These are phyloP conservation scores for Lithospermum erythrorhizon DNA, from an alignment of 257 asterid genomes.

Conservation along the genomic window DNA sequence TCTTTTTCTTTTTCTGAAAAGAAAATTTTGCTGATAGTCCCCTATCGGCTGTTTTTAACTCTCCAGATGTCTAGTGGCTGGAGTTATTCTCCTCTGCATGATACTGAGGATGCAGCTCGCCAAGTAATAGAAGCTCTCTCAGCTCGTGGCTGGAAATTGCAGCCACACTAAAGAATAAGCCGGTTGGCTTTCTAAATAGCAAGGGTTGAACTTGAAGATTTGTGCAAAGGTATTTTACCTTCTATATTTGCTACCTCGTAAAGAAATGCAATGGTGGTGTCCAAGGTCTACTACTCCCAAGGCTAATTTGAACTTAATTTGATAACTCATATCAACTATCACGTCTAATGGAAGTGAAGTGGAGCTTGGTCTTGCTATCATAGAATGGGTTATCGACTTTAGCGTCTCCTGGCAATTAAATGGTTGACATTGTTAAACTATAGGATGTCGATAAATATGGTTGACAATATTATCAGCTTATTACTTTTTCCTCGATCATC, in stretches of 20 bases:
- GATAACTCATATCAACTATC: too few species aligned
- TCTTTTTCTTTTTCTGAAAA: too few species aligned
- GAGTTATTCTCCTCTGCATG: constrained; percentile 59
- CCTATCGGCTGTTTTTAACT: background rate
- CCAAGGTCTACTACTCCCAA: background rate
- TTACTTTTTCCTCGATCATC: too few species aligned
- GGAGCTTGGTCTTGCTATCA: too few species aligned
- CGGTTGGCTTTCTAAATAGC: background rate
- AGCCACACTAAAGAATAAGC: constrained; percentile 13
- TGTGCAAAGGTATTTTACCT: background rate
- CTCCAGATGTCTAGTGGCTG: constrained; percentile 53
- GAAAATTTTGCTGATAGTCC: too few species aligned
- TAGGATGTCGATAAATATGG: too few species aligned
- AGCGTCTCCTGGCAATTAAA: too few species aligned
- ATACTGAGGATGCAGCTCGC: constrained; percentile 54
- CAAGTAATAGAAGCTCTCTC: constrained; percentile 49
- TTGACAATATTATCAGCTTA: too few species aligned
- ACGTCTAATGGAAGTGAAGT: too few species aligned
- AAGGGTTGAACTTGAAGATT: background rate
- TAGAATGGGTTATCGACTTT: too few species aligned
- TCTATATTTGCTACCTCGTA: background rate
- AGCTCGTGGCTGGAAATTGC: constrained; percentile 52
- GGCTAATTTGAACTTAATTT: background rate
- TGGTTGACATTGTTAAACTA: too few species aligned
- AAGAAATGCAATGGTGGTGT: background rate